A percentile compares a stretch with the other conserved stretches of the same genome.
Conservation (phyloP, 2,329 filamentous ascomycete genomes). For the Juglanconis sp. region DNA sequence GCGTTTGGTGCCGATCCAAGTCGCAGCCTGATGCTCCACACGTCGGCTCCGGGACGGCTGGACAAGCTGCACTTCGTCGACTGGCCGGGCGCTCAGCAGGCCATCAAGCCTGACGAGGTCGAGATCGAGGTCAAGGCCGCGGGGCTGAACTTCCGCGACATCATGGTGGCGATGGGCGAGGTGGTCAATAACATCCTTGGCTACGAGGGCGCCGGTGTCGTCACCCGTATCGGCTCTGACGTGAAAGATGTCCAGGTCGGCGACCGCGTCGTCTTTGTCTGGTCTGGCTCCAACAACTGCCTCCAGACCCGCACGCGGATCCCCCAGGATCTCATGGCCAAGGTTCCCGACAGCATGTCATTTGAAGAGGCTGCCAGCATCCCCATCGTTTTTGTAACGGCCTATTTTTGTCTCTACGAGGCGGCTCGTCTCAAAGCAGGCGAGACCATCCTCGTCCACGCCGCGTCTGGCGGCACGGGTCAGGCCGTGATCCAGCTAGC, state of each 20-base stretch:
- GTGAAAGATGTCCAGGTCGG: constrained; percentile 12
- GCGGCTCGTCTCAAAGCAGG: constrained; percentile 21
- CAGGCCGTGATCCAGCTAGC: constrained; percentile 16
- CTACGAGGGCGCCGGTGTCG: constrained; percentile 25
- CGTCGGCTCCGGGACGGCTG: constrained; percentile 14
- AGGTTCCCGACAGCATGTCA: constrained; percentile 18
- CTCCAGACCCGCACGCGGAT: constrained; percentile 11
- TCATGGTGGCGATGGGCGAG: constrained; percentile 21
- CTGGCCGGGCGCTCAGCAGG: constrained; percentile 10
- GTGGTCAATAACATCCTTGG: constrained; percentile 23
- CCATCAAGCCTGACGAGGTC: constrained; percentile 12
- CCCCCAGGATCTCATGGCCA: constrained; percentile 4
- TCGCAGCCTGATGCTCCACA: constrained; percentile 18
- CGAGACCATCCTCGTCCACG: constrained; percentile 26
- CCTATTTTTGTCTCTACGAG: constrained; percentile 24
- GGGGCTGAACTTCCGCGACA: constrained; percentile 18
- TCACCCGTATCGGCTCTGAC: constrained; percentile 16
- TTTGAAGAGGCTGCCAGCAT: constrained; percentile 20
- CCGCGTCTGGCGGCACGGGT: constrained; percentile 20
- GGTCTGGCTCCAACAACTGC: constrained; percentile 9
- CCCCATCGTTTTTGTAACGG: constrained; percentile 26
- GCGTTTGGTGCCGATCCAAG: constrained; percentile 14
- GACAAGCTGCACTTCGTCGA: constrained; percentile 19
- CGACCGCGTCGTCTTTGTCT: constrained; percentile 14
- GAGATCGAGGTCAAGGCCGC: constrained; percentile 16